phyloP scores from a whole-genome alignment of 495 filamentous ascomycete species.

The Aspergillus wentii region DNA sequence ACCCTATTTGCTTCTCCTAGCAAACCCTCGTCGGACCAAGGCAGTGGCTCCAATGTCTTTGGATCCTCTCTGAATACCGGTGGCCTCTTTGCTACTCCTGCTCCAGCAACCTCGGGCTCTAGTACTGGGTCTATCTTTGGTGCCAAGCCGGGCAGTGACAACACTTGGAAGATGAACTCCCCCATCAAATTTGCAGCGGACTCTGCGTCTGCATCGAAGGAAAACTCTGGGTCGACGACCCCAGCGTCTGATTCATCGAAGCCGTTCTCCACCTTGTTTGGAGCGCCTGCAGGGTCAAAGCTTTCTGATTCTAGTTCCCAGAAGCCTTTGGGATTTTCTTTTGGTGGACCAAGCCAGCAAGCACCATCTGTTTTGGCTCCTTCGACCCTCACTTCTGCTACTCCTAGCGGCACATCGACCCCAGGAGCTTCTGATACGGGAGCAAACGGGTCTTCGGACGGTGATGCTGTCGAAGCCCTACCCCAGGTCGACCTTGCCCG shows the following conservation, averaged over 20 bases:
- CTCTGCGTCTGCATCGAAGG: slow-evolving; percentile 13
- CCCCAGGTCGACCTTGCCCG: slow-evolving; percentile 54
- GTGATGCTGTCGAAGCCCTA: slow-evolving; percentile 49
- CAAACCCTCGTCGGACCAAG: slow-evolving; percentile 13
- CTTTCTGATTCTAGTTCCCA: slow-evolving; percentile 17
- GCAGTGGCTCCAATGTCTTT: slow-evolving; percentile 19
- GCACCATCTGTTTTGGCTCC: slow-evolving; percentile 26
- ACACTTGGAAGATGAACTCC: slow-evolving; percentile 50
- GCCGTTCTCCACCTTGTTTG: slow-evolving; percentile 41
- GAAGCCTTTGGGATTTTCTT: slow-evolving; percentile 29
- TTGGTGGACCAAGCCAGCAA: slow-evolving; percentile 31
- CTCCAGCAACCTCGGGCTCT: slow-evolving; percentile 11
- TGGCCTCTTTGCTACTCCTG: slow-evolving; percentile 13
- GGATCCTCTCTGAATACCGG: slow-evolving; percentile 10
- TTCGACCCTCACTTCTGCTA: slow-evolving; percentile 28
- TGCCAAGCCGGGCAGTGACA: slow-evolving; percentile 23
- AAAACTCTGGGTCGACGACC: slow-evolving; percentile 23
- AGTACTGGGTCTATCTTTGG: slow-evolving; percentile 19
- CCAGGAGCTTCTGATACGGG: slow-evolving; percentile 56
- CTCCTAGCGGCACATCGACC: slow-evolving; percentile 20
- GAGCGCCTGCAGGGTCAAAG: slow-evolving; percentile 25
- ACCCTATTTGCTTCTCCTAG: slow-evolving; percentile 16
- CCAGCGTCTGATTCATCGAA: slow-evolving; percentile 26
- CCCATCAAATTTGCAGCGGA: slow-evolving; percentile 44
- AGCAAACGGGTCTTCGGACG: slow-evolving; percentile 51